Conservation (phyloP, 805 yeast species). For the Saccharomyces kudriavzevii region DNA sequence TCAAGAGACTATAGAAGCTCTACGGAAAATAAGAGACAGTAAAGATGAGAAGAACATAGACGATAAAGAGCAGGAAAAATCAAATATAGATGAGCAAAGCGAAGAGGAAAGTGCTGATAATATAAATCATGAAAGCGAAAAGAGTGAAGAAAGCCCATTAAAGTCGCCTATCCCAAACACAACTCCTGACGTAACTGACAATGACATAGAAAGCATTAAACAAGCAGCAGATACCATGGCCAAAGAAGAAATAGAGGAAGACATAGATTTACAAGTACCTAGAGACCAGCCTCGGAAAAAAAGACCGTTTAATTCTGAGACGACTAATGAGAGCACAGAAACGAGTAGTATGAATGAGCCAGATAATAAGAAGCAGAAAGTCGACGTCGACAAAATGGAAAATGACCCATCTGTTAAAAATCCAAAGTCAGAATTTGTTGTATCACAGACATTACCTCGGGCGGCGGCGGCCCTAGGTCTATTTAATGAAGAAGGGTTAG, state of each 20-base stretch:
- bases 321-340: constrained; percentile 10
- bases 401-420: constrained; percentile 56
- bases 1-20: constrained; percentile 11
- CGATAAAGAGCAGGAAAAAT: not conserved
- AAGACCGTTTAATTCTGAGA: constrained; percentile 5
- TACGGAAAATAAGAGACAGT: constrained; percentile 12
- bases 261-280: not conserved
- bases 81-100: not conserved
- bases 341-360: constrained; percentile 5
- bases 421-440: constrained; percentile 70
- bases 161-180: not conserved
- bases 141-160: not conserved
- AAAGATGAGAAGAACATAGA: constrained; percentile 6
- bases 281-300: not conserved
- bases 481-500: constrained; percentile 56
- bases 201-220: not conserved
- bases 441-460: constrained; percentile 58
- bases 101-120: not conserved
- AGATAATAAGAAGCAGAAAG: constrained; percentile 9
- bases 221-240: not conserved
- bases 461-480: constrained; percentile 59
- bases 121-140: not conserved
- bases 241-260: not conserved
- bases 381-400: constrained; percentile 29
- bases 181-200: not conserved